Evolutionary conservation across 768 basidiomycete genomes (phyloP).

Genomic region (Pisolithus marmoratus): DNA sequence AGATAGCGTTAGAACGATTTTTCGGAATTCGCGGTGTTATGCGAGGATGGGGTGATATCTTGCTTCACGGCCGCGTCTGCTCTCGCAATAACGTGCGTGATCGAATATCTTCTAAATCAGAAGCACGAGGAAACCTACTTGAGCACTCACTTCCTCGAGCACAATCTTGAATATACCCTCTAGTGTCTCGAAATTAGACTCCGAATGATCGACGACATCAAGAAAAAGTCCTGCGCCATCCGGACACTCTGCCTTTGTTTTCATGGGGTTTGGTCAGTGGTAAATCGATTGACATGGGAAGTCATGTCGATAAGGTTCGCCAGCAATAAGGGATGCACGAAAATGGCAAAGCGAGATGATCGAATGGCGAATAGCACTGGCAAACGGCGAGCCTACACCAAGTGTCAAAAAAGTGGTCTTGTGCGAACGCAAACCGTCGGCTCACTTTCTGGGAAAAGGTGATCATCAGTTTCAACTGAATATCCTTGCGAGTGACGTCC

Average conservation of each 20-base stretch:
- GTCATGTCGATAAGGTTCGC: constrained; percentile 45
- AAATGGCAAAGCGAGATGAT: constrained; percentile 44
- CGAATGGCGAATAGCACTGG: constrained; percentile 15
- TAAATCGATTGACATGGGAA: constrained; percentile 52
- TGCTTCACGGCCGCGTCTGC: constrained; percentile 45
- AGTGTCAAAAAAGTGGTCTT: constrained; percentile 42
- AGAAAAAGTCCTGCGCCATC: constrained; percentile 58
- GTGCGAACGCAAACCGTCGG: constrained; percentile 20
- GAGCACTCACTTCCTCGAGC: constrained; percentile 14
- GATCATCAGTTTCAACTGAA: constrained; percentile 19
- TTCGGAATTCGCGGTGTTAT: constrained; percentile 39
- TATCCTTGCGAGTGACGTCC: constrained; percentile 5
- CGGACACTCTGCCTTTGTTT: constrained; percentile 55
- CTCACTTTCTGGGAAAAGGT: constrained; percentile 22
- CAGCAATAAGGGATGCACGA: constrained; percentile 59
- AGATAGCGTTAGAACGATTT: constrained; percentile 41
- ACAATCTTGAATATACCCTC: constrained; percentile 41
- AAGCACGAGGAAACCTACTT: constrained; percentile 11
- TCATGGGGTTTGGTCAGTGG: constrained; percentile 43
- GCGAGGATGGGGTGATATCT: constrained; percentile 49
- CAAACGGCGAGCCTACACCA: constrained; percentile 18
- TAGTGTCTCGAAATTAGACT: constrained; percentile 52
- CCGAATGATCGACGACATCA: constrained; percentile 60
- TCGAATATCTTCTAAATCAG: too few relatives aligned
- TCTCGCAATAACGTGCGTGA: constrained; percentile 31